These are phyloP conservation scores for Phytopythium boreale DNA, from an alignment of 352 stramenopile genomes.

Conservation along the genomic window DNA sequence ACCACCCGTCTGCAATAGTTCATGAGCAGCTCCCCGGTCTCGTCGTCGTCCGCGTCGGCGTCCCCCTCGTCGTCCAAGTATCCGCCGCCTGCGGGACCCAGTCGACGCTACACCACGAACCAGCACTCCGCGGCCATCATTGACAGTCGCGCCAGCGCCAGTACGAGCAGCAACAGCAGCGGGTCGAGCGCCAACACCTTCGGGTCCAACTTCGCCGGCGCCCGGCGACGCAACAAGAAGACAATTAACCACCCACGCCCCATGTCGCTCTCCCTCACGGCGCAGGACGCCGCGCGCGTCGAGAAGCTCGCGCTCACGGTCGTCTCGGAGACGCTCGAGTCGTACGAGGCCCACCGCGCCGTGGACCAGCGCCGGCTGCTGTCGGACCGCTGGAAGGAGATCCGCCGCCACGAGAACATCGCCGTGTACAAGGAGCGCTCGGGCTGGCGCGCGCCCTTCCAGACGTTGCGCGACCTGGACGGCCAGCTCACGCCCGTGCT, in stretches of 20 bases:
- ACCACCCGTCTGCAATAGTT: background rate
- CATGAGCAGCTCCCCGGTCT: slow-evolving; percentile 5
- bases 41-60: slow-evolving; percentile 3
- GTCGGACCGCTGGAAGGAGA: slow-evolving; percentile 33
- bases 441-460: slow-evolving; percentile 24
- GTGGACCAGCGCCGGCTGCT: slow-evolving; percentile 29
- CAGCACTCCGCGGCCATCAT: background rate
- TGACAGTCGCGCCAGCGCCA: background rate
- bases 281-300: slow-evolving; percentile 18
- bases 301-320: slow-evolving; percentile 28
- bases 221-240: background rate
- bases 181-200: background rate
- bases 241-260: background rate
- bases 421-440: slow-evolving; percentile 43
- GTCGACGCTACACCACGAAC: background rate
- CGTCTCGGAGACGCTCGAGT: slow-evolving; percentile 33
- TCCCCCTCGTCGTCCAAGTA: background rate
- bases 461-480: slow-evolving; percentile 27
- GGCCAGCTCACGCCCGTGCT: slow-evolving; percentile 20
- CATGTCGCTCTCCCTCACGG: slow-evolving; percentile 10
- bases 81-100: background rate
- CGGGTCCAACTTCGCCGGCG: background rate
- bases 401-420: slow-evolving; percentile 48
- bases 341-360: slow-evolving; percentile 34
- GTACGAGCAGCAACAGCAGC: slow-evolving; percentile 21